These are phyloP conservation scores for Breynia disticha DNA, from an alignment of 441 rosid species.

Conservation along the genomic window DNA sequence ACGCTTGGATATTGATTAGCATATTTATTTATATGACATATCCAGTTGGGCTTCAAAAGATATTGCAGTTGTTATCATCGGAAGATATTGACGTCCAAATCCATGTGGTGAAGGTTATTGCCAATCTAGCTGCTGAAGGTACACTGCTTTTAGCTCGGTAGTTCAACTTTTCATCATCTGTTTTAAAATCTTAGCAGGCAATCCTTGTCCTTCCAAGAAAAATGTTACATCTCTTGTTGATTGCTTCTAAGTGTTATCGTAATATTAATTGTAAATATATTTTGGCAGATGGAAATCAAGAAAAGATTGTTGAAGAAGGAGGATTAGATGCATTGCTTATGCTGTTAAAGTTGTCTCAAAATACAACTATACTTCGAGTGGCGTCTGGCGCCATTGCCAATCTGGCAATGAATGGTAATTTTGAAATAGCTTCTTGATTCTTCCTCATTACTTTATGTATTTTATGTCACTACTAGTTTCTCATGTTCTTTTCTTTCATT, in stretches of 20 bases:
- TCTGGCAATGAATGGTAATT: constrained; percentile 87
- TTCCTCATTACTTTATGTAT: neutral
- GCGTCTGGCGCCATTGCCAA: constrained; percentile 94
- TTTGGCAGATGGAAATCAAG: constrained; percentile 51
- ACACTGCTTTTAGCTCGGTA: constrained; percentile 5
- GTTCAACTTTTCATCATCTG: neutral
- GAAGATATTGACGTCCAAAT: constrained; percentile 78
- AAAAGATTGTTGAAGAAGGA: constrained; percentile 82
- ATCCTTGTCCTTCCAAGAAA: too few relatives aligned
- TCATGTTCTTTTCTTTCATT: neutral
- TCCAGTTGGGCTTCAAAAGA: constrained; percentile 82
- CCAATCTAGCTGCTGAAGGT: constrained; percentile 99
- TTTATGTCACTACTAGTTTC: constrained; percentile 2
- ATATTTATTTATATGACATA: constrained; percentile 12
- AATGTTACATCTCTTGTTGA: too few relatives aligned
- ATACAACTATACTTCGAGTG: constrained; percentile 73
- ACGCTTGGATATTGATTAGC: constrained; percentile 6
- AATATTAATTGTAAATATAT: neutral
- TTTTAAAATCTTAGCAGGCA: neutral
- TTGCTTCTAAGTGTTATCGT: too few relatives aligned
- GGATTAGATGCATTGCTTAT: constrained; percentile 78
- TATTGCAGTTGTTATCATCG: constrained; percentile 62
- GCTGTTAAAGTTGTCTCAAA: constrained; percentile 59
- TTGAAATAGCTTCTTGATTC: constrained; percentile 3
- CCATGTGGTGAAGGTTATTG: constrained; percentile 88